Percentiles rank a stretch among this genome's conserved stretches.
Evolutionary conservation across 2,329 filamentous ascomycete genomes (phyloP).

Genomic region (Phialemoniopsis sp.): DNA sequence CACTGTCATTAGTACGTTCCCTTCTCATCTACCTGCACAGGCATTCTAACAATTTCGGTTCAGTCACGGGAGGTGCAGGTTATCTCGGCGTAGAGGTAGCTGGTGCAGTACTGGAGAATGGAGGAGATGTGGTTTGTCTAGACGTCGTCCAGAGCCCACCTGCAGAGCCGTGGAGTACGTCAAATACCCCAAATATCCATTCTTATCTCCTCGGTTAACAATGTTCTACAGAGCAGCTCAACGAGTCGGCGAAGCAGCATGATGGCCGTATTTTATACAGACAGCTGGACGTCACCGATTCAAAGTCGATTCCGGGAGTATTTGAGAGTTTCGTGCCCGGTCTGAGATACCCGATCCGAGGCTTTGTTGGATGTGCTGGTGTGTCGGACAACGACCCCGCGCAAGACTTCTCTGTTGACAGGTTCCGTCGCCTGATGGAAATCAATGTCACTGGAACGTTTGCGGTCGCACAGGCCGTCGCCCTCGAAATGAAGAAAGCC

Average conservation of each 20-base stretch:
- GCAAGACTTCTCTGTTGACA: slow-evolving; percentile 16
- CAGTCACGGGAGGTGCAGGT: slow-evolving; percentile 19
- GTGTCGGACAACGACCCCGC: slow-evolving; percentile 26
- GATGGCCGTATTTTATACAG: slow-evolving; percentile 12
- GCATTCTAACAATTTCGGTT: too few relatives aligned
- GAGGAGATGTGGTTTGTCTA: slow-evolving; percentile 24
- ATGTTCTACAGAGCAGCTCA: too few relatives aligned
- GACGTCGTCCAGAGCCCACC: slow-evolving; percentile 15
- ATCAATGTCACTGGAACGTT: too few relatives aligned
- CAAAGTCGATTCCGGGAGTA: slow-evolving; percentile 7
- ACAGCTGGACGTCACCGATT: slow-evolving; percentile 15
- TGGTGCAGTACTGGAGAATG: slow-evolving; percentile 20
- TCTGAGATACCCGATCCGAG: slow-evolving; percentile 18
- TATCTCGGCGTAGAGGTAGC: slow-evolving; percentile 15
- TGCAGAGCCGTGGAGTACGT: slow-evolving; percentile 13
- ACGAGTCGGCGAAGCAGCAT: slow-evolving; percentile 5
- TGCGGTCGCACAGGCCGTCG: too few relatives aligned
- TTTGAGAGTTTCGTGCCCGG: slow-evolving; percentile 13
- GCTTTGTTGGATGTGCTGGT: slow-evolving; percentile 25
- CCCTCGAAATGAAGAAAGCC: too few relatives aligned
- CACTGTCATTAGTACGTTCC: too few relatives aligned
- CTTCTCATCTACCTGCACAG: too few relatives aligned
- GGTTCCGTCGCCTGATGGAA: too few relatives aligned
- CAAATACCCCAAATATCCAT: too few relatives aligned
- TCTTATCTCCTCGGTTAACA: too few relatives aligned